Conservation (phyloP, 2,329 filamentous ascomycete species). For the Stemphylium vesicarium region DNA sequence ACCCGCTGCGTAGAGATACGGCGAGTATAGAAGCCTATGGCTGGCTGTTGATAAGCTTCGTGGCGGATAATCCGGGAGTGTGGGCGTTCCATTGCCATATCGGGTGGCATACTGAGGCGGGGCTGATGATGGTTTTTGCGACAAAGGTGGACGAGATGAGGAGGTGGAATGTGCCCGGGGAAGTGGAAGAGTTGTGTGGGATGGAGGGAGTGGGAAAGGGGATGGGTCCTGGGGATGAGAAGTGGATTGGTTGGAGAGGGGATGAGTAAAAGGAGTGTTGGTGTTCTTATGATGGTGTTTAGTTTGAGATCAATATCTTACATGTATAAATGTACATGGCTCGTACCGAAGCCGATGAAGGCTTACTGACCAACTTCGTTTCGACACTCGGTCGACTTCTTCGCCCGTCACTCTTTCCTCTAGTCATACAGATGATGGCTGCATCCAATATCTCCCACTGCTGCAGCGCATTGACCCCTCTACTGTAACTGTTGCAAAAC, state of each 20-base stretch:
- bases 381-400: neutral
- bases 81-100: conserved; percentile 77
- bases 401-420: neutral
- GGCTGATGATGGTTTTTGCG: conserved; percentile 63
- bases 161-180: conserved; percentile 52
- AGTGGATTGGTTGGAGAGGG: conserved; percentile 49
- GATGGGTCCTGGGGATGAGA: conserved; percentile 57
- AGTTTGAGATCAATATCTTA: neutral
- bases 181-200: conserved; percentile 56
- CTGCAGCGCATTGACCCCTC: neutral
- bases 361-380: neutral
- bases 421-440: neutral
- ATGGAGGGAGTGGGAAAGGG: conserved; percentile 52
- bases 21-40: conserved; percentile 69
- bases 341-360: neutral
- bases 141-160: conserved; percentile 57
- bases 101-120: conserved; percentile 59
- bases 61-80: conserved; percentile 68
- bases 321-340: conserved; percentile 4
- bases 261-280: neutral
- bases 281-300: neutral
- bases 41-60: conserved; percentile 66
- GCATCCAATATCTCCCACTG: neutral
- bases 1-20: conserved; percentile 70
- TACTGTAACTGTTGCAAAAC: neutral